Evolutionary conservation across 495 filamentous ascomycete species (phyloP).

Genomic region (Penicillium lagena): DNA sequence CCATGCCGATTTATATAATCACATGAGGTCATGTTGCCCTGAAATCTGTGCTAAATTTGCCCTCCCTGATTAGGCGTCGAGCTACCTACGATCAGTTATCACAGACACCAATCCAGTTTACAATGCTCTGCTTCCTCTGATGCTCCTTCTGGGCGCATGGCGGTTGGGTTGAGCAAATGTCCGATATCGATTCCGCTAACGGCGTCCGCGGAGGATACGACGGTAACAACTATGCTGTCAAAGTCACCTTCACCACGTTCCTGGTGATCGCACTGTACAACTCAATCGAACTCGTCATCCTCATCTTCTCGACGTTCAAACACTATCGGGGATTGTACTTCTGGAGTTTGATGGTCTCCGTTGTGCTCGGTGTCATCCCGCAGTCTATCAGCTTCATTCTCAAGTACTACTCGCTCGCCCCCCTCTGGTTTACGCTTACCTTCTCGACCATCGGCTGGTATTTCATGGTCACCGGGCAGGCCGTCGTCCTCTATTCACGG

Average conservation of each 20-base stretch:
- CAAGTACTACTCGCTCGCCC: conserved; percentile 22
- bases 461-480: conserved; percentile 34
- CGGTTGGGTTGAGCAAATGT: too few relatives aligned
- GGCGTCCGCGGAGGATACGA: conserved; percentile 28
- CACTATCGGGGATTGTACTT: conserved; percentile 42
- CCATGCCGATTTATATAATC: too few relatives aligned
- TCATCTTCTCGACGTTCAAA: conserved; percentile 43
- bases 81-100: too few relatives aligned
- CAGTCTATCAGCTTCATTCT: conserved; percentile 33
- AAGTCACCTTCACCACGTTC: conserved; percentile 42
- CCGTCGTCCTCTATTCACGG: conserved; percentile 32
- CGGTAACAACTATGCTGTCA: conserved; percentile 18
- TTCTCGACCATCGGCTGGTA: conserved; percentile 36
- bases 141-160: too few relatives aligned
- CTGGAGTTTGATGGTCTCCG: conserved; percentile 37
- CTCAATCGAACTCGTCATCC: conserved; percentile 40
- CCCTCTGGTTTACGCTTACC: conserved; percentile 20
- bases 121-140: too few relatives aligned
- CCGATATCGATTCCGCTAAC: too few relatives aligned
- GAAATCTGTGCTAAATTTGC: too few relatives aligned
- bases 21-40: too few relatives aligned
- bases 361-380: conserved; percentile 3
- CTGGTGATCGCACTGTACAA: conserved; percentile 46
- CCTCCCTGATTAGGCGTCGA: too few relatives aligned
- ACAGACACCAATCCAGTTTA: too few relatives aligned